These are phyloP conservation scores for Manihot esculenta DNA, from an alignment of 441 rosid genomes.

Conservation along the genomic window DNA sequence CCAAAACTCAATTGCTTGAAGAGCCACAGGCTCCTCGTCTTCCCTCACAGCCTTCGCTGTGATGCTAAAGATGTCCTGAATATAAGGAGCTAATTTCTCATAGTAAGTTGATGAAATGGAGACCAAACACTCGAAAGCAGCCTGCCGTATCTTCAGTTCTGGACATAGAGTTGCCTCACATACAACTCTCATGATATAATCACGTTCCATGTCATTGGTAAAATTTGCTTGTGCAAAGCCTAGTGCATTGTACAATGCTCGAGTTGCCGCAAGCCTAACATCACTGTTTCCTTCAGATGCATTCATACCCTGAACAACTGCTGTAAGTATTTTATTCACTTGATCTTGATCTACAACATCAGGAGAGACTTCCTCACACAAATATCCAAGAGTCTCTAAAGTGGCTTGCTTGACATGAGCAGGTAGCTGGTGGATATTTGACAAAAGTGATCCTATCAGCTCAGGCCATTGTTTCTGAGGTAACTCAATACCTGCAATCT, in stretches of 20 bases:
- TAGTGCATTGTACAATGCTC: constrained; percentile 48
- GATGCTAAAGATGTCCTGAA: constrained; percentile 44
- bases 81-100: constrained; percentile 49
- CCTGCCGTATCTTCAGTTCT: constrained; percentile 46
- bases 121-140: constrained; percentile 57
- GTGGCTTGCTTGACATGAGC: constrained; percentile 55
- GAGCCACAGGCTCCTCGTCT: constrained; percentile 53
- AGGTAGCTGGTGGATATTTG: constrained; percentile 46
- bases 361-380: constrained; percentile 60
- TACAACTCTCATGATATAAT: constrained; percentile 55
- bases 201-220: constrained; percentile 53
- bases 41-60: constrained; percentile 50
- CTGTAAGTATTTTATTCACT: constrained; percentile 53
- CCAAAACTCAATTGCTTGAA: constrained; percentile 61
- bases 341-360: constrained; percentile 53
- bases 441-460: constrained; percentile 42
- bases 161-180: constrained; percentile 47
- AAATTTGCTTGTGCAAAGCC: constrained; percentile 58
- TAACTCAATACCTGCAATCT: constrained; percentile 51
- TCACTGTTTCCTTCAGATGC: constrained; percentile 44
- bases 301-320: constrained; percentile 59
- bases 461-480: constrained; percentile 61
- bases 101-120: constrained; percentile 53
- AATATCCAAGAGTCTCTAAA: constrained; percentile 53
- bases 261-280: constrained; percentile 52